phyloP scores from a whole-genome alignment of 129 eudicot species.

The Centrapalus pauciflorus region DNA sequence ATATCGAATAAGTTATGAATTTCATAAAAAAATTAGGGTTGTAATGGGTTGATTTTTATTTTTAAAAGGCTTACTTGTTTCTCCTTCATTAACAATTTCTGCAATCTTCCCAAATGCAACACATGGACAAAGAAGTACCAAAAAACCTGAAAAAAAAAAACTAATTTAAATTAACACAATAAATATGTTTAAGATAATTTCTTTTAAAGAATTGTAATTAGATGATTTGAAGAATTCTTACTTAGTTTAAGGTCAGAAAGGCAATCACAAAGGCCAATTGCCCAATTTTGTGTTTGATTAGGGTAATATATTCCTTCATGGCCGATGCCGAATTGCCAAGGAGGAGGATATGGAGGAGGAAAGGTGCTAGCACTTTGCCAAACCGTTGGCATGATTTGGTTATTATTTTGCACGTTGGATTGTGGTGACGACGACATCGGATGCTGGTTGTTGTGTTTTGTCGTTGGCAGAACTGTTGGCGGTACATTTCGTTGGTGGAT shows the following conservation, averaged over 20 bases:
- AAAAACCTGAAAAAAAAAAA: slow-evolving; percentile 4
- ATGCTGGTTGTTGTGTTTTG: slow-evolving; percentile 3
- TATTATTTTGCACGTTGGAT: slow-evolving; percentile 11
- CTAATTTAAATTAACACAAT: background rate
- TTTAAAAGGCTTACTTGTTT: slow-evolving; percentile 27
- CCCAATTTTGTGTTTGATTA: slow-evolving; percentile 24
- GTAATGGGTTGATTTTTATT: background rate
- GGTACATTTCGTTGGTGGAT: slow-evolving; percentile 29
- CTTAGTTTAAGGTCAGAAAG: slow-evolving; percentile 28
- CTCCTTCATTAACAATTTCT: slow-evolving; percentile 34
- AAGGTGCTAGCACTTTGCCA: slow-evolving; percentile 12
- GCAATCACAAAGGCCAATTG: slow-evolving; percentile 28
- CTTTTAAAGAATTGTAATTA: background rate
- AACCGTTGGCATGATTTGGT: slow-evolving; percentile 15
- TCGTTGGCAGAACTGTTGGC: background rate
- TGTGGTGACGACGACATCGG: slow-evolving; percentile 1
- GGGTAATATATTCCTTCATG: slow-evolving; percentile 11
- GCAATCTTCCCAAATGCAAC: slow-evolving; percentile 38
- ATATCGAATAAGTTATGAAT: background rate
- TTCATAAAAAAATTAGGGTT: background rate
- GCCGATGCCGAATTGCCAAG: background rate
- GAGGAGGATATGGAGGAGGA: slow-evolving; percentile 28
- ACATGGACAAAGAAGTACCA: slow-evolving; percentile 39
- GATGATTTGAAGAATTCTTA: background rate
- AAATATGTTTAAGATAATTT: background rate